Percentiles rank a stretch among this genome's conserved stretches.
Evolutionary conservation across 2,329 filamentous ascomycete genomes (phyloP).

Genomic region (Raffaelea ambrosiae): DNA sequence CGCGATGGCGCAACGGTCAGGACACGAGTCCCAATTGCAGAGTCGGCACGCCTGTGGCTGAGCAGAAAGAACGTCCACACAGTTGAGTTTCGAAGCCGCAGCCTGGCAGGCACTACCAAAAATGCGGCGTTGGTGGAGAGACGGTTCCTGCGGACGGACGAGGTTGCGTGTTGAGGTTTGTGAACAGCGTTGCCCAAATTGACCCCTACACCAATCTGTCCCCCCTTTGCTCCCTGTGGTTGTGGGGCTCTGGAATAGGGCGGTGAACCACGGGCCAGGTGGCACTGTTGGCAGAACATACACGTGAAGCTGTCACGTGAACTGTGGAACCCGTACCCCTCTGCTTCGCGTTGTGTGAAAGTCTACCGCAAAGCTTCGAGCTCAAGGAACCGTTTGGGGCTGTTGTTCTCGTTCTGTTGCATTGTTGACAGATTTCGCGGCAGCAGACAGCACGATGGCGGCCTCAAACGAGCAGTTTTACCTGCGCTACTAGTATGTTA

Average conservation of each 20-base stretch:
- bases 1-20: no score
- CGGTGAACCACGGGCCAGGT: slow-evolving; percentile 12
- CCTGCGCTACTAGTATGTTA: slow-evolving; percentile 85
- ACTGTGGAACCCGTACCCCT: not conserved
- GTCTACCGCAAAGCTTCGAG: no score
- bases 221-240: slow-evolving; percentile 10
- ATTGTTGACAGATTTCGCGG: not conserved
- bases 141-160: not conserved
- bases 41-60: not conserved
- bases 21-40: not conserved
- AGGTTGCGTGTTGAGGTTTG: slow-evolving; percentile 2
- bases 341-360: not conserved
- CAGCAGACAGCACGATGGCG: slow-evolving; percentile 33
- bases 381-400: slow-evolving; percentile 3
- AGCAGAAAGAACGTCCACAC: not conserved
- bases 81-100: not conserved
- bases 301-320: slow-evolving; percentile 7
- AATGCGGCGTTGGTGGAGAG: slow-evolving; percentile 1
- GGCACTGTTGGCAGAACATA: slow-evolving; percentile 14
- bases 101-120: slow-evolving; percentile 3
- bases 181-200: slow-evolving; percentile 15
- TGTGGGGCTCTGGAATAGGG: slow-evolving; percentile 3
- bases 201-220: slow-evolving; percentile 4
- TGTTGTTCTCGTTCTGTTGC: not conserved
- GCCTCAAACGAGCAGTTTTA: slow-evolving; percentile 79